Conservation (phyloP, 2,329 filamentous ascomycete species). For the Botryosphaeria dothidea region DNA sequence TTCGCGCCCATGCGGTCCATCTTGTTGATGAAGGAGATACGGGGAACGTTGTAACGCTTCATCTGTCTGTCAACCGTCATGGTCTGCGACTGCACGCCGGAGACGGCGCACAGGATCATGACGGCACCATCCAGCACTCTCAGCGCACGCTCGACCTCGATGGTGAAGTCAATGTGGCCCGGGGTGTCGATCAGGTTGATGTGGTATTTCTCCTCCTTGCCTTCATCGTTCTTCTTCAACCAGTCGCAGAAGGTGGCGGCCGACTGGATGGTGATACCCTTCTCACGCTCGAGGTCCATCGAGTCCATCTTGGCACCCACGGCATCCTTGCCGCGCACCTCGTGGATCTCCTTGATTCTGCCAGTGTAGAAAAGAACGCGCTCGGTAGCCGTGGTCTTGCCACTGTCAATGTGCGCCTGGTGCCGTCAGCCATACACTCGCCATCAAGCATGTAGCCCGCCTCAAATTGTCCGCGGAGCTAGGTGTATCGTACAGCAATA, state of each 20-base stretch:
- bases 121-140: constrained; percentile 94
- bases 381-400: constrained; percentile 95
- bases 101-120: constrained; percentile 97
- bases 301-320: constrained; percentile 99
- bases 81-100: constrained; percentile 95
- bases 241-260: constrained; percentile 98
- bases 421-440: constrained; percentile 5
- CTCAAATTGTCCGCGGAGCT: neutral
- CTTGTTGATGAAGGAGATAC: constrained; percentile 97
- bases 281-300: constrained; percentile 97
- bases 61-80: constrained; percentile 98
- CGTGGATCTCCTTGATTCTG: constrained; percentile 94
- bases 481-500: constrained; percentile 71
- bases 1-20: constrained; percentile 99
- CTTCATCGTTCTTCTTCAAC: constrained; percentile 76
- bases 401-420: constrained; percentile 95
- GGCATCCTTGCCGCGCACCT: constrained; percentile 90
- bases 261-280: constrained; percentile 98
- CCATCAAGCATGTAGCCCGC: neutral
- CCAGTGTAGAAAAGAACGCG: constrained; percentile 98
- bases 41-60: constrained; percentile 95
- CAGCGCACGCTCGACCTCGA: constrained; percentile 94
- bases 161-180: constrained; percentile 98
- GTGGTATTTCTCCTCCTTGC: constrained; percentile 88
- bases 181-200: constrained; percentile 99